Evolutionary conservation across 1,284 basidiomycete genomes (phyloP), one percentile per base, ranked within the genome.

Genomic region (Cerioporus squamosus): DNA sequence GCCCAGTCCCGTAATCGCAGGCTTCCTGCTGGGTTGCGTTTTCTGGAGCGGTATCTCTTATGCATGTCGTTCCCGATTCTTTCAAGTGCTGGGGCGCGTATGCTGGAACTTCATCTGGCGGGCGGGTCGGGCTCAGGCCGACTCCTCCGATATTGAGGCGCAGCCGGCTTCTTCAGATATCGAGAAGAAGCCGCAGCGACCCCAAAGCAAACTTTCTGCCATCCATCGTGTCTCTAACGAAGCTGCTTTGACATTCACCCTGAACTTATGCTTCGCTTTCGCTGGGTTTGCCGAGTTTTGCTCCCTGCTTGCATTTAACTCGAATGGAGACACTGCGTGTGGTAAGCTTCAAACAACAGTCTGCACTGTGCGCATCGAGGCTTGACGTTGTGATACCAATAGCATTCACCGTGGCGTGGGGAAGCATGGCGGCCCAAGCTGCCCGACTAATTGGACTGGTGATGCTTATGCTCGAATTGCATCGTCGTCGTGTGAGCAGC

Each of bases 321-420:
- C 61, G 9, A 51, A 58, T 18, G 64, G 62, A 17, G 58, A 67
- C 18, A 68, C 73, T 9, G 69, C 72, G 9, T 83, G 81, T 63
- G 77, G 81, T 81, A 59, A 50, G 77, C 66, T 15, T 33, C 14
- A 18, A 29, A 3, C 12, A 17, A 23, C 8, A 8, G 46, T 31
- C 29, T n/a, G 8, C 14, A 4, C 22, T 7, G 1, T 23, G 26
- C 24, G 43, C 4, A 5, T 4, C 17, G n/a, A 17, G 8, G n/a
- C n/a, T n/a, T 53, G 17, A 44, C 36, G 39, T 18, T n/a, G 10
- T 1, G 17, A 17, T n/a, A n/a, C 38, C 17, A 14, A 52, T 59
- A 85, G 83, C 79, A 7, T 81, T 84, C 60, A 71, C 81, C 1
- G 70, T 83, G 29, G 80, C 81, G 1, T 82, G 78, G 78, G 75